Conservation (phyloP, 306 rosid genomes). For the Ochetophila trinervis region DNA sequence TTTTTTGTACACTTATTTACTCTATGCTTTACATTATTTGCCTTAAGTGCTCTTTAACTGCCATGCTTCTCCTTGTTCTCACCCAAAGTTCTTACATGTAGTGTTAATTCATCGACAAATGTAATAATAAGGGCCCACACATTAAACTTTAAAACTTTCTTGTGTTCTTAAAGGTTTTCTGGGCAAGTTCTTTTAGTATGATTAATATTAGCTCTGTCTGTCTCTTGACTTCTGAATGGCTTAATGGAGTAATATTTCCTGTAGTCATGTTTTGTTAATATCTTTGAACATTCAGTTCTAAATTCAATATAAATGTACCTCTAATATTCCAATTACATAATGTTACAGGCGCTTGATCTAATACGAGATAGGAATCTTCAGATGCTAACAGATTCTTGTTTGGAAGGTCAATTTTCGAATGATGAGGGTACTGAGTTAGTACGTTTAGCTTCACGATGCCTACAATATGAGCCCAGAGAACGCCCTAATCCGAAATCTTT, state of each 20-base stretch:
- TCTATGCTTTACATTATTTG: no score
- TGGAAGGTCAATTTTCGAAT: slow-evolving; percentile 87
- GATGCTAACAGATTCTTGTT: slow-evolving; percentile 88
- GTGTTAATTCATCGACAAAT: no score
- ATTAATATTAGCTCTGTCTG: no score
- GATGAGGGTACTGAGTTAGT: slow-evolving; percentile 91
- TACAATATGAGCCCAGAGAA: slow-evolving; percentile 88
- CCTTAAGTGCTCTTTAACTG: no score
- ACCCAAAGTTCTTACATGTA: no score
- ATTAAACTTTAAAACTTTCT: no score
- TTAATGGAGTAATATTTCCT: neutral
- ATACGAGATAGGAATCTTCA: slow-evolving; percentile 85
- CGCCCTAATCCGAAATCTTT: slow-evolving; percentile 90
- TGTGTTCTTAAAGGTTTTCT: no score
- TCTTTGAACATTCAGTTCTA: slow-evolving; percentile 8
- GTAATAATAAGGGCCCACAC: no score
- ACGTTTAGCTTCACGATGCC: slow-evolving; percentile 88
- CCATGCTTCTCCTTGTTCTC: no score
- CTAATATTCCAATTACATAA: slow-evolving; percentile 27
- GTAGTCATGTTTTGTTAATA: neutral
- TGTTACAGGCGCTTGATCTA: slow-evolving; percentile 82
- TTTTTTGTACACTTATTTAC: neutral
- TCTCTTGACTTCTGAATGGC: no score
- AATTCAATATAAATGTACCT: slow-evolving; percentile 21
- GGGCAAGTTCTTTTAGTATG: no score